phyloP scores from a whole-genome alignment of 768 basidiomycete genomes.

The Phlegmacium glaucopus region DNA sequence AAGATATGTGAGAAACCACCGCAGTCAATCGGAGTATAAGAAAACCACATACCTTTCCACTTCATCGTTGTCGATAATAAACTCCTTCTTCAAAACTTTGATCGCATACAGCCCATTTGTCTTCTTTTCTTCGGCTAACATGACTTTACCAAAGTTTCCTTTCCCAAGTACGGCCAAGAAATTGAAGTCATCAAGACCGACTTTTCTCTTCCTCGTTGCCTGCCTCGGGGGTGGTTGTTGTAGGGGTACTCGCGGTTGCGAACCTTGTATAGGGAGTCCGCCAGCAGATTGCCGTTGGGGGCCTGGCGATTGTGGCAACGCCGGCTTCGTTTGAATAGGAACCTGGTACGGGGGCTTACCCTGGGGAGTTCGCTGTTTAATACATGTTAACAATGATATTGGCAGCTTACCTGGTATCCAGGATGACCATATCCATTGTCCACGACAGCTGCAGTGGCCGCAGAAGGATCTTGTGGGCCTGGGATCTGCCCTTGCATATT shows the following conservation, averaged over 20 bases:
- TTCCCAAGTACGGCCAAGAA: constrained; percentile 98
- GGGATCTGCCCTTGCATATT: constrained; percentile 20
- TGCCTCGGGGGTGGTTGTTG: constrained; percentile 38
- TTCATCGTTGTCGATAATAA: constrained; percentile 99
- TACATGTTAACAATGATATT: background rate
- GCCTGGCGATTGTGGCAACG: constrained; percentile 21
- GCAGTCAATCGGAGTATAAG: background rate
- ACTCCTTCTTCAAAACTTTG: constrained; percentile 99
- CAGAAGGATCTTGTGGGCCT: constrained; percentile 21
- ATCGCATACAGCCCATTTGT: constrained; percentile 90
- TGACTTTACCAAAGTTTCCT: constrained; percentile 99
- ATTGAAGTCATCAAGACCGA: constrained; percentile 98
- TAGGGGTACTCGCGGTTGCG: constrained; percentile 24
- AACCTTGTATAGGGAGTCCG: constrained; percentile 23
- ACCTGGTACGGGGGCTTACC: constrained; percentile 16
- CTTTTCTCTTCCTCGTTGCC: constrained; percentile 67
- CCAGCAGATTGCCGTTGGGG: constrained; percentile 29
- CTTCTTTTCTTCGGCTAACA: constrained; percentile 98
- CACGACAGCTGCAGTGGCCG: constrained; percentile 21
- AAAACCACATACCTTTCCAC: constrained; percentile 78
- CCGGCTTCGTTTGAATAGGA: constrained; percentile 22
- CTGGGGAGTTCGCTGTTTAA: constrained; percentile 9
- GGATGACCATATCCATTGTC: constrained; percentile 30
- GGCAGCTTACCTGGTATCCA: constrained; percentile 34
- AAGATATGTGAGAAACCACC: background rate